These are phyloP conservation scores for Teratosphaeria pseudoeucalypti DNA, from an alignment of 2,329 filamentous ascomycete species.

Conservation along the genomic window DNA sequence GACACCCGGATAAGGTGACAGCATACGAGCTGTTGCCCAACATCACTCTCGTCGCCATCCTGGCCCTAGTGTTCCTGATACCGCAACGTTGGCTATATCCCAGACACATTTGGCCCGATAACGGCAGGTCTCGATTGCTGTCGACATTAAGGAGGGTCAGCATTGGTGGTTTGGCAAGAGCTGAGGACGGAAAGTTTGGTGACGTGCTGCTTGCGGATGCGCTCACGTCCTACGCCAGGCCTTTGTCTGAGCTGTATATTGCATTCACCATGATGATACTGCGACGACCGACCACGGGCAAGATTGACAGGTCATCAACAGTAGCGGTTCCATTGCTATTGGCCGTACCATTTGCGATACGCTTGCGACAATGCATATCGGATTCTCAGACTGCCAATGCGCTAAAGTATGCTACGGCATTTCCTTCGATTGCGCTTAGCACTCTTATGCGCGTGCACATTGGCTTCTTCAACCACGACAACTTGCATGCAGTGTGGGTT, in stretches of 20 bases:
- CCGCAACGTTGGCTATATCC: slow-evolving; percentile 31
- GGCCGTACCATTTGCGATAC: slow-evolving; percentile 71
- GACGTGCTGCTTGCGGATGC: slow-evolving; percentile 91
- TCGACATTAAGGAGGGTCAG: slow-evolving; percentile 65
- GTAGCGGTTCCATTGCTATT: slow-evolving; percentile 84
- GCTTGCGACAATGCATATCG: slow-evolving; percentile 81
- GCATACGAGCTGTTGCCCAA: slow-evolving; percentile 81
- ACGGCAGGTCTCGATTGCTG: slow-evolving; percentile 65
- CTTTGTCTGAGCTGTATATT: slow-evolving; percentile 81
- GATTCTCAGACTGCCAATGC: slow-evolving; percentile 84
- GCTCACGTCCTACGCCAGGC: slow-evolving; percentile 86
- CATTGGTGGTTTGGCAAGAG: slow-evolving; percentile 75
- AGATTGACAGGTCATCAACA: slow-evolving; percentile 73
- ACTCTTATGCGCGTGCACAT: slow-evolving; percentile 7
- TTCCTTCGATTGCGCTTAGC: slow-evolving; percentile 72
- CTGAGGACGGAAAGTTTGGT: slow-evolving; percentile 84
- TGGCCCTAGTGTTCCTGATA: slow-evolving; percentile 60
- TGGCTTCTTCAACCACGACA: not conserved
- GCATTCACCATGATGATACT: slow-evolving; percentile 75
- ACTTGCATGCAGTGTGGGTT: slow-evolving; percentile 11
- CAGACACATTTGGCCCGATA: slow-evolving; percentile 4
- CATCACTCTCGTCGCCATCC: slow-evolving; percentile 63
- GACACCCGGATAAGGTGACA: slow-evolving; percentile 52
- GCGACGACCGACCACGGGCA: slow-evolving; percentile 42
- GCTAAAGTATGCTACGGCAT: slow-evolving; percentile 85